A percentile compares a stretch with the other conserved stretches of the same genome.
These are phyloP conservation scores for Ophiosphaerella korrae DNA, from an alignment of 2,329 filamentous ascomycete species.

Conservation along the genomic window DNA sequence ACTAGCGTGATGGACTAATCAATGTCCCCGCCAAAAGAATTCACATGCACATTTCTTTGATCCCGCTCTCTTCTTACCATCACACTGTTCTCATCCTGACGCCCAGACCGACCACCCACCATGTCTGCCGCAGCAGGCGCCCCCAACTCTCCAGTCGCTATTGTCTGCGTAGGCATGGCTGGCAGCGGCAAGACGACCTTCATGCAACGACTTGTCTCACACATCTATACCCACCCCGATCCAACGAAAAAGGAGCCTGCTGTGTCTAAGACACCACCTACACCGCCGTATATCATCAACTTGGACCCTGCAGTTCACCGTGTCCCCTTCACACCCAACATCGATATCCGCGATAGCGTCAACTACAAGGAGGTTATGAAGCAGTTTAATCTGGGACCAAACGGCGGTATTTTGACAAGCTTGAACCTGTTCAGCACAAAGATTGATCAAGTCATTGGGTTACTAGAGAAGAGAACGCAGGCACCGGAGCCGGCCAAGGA, in stretches of 20 bases:
- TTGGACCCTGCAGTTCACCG: constrained; percentile 93
- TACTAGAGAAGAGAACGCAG: constrained; percentile 85
- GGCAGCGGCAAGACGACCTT: constrained; percentile 99
- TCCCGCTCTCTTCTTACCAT: constrained; percentile 1
- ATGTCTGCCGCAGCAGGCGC: constrained; percentile 49
- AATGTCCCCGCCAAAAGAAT: constrained; percentile 41
- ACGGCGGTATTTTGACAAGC: constrained; percentile 94
- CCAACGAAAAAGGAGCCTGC: constrained; percentile 35
- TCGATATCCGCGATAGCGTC: constrained; percentile 97
- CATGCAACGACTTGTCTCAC: constrained; percentile 96
- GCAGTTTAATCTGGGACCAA: constrained; percentile 96
- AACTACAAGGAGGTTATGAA: constrained; percentile 99
- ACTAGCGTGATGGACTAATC: background rate
- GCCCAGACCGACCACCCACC: constrained; percentile 9
- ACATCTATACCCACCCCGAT: constrained; percentile 79
- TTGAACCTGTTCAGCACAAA: constrained; percentile 98
- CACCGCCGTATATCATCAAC: constrained; percentile 93
- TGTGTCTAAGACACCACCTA: constrained; percentile 33
- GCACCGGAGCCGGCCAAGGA: constrained; percentile 49
- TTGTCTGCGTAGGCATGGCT: constrained; percentile 98
- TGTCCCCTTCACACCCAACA: constrained; percentile 95
- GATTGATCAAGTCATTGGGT: constrained; percentile 87
- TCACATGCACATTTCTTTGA: constrained; percentile 13
- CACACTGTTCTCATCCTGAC: background rate
- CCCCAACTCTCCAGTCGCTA: constrained; percentile 64